These are phyloP conservation scores for Xylariales sp. DNA, from an alignment of 2,329 filamentous ascomycete species.

Conservation along the genomic window DNA sequence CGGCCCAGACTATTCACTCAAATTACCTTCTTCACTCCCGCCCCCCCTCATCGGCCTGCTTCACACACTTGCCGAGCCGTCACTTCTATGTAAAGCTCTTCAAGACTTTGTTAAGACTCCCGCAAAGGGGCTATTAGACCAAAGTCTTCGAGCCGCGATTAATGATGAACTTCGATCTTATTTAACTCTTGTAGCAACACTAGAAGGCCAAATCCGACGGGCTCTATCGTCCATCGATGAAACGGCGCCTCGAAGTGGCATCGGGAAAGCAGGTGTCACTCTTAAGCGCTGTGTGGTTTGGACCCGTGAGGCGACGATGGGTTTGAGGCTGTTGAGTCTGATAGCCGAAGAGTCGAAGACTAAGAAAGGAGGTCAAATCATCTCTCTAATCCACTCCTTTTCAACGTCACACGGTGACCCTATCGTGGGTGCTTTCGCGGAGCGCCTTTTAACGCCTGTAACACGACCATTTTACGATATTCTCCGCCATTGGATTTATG, in stretches of 20 bases:
- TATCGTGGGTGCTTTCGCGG: constrained; percentile 92
- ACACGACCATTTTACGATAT: constrained; percentile 97
- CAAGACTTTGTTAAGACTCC: constrained; percentile 84
- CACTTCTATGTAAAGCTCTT: constrained; percentile 86
- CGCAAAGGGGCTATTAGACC: constrained; percentile 86
- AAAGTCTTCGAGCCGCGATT: constrained; percentile 91
- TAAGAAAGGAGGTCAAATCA: constrained; percentile 87
- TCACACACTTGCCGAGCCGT: constrained; percentile 91
- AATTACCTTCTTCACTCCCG: constrained; percentile 82
- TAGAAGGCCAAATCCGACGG: constrained; percentile 91
- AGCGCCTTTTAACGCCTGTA: constrained; percentile 85
- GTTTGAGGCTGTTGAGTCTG: constrained; percentile 88
- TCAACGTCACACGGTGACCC: constrained; percentile 95
- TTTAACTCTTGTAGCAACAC: constrained; percentile 86
- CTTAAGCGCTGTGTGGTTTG: constrained; percentile 96
- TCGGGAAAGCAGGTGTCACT: constrained; percentile 90
- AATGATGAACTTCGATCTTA: constrained; percentile 88
- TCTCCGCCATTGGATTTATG: constrained; percentile 96
- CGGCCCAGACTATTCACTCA: constrained; percentile 73
- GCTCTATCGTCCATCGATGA: constrained; percentile 81
- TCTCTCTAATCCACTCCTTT: constrained; percentile 92
- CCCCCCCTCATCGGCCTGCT: constrained; percentile 87
- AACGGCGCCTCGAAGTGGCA: constrained; percentile 72
- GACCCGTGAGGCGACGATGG: constrained; percentile 98
- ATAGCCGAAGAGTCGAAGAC: constrained; percentile 92